Evolutionary conservation across 352 stramenopile genomes (phyloP).

Genomic region (Phytopythium litorale): DNA sequence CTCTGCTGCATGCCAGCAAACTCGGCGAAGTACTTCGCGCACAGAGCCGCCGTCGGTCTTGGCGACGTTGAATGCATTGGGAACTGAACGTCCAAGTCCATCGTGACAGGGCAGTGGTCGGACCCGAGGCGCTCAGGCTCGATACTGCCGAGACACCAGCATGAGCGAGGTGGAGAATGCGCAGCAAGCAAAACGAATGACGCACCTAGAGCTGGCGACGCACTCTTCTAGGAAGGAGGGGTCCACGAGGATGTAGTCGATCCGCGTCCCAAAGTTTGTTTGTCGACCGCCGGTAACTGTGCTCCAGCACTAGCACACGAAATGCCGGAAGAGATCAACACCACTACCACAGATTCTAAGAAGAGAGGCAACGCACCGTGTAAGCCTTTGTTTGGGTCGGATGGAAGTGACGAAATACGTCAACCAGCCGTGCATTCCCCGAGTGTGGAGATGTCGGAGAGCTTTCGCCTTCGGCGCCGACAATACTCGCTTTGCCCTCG

Average conservation of each 20-base stretch:
- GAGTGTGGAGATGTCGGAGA: not conserved
- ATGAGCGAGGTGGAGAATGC: not conserved
- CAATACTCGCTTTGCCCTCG: not conserved
- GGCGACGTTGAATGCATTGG: slow-evolving; percentile 6
- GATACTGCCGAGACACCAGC: slow-evolving; percentile 21
- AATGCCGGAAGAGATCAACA: not conserved
- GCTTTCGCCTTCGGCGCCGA: not conserved
- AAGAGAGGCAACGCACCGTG: slow-evolving; percentile 38
- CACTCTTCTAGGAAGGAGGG: slow-evolving; percentile 34
- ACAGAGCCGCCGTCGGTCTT: slow-evolving; percentile 40
- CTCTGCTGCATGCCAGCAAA: slow-evolving; percentile 76
- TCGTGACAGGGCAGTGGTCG: slow-evolving; percentile 76
- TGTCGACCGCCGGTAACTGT: slow-evolving; percentile 77
- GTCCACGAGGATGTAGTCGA: slow-evolving; percentile 90
- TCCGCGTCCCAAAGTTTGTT: slow-evolving; percentile 90
- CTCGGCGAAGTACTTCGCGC: slow-evolving; percentile 66
- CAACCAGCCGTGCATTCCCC: slow-evolving; percentile 38
- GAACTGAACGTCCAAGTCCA: slow-evolving; percentile 37
- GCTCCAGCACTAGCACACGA: slow-evolving; percentile 70
- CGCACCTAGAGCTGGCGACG: slow-evolving; percentile 55
- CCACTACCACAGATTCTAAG: not conserved
- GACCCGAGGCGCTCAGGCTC: slow-evolving; percentile 59
- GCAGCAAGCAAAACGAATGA: not conserved
- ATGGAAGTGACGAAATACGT: slow-evolving; percentile 80
- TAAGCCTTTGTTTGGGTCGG: slow-evolving; percentile 69